Evolutionary conservation across 1,139 yeast species (phyloP).

Genomic region (Scheffersomyces quercinus): DNA sequence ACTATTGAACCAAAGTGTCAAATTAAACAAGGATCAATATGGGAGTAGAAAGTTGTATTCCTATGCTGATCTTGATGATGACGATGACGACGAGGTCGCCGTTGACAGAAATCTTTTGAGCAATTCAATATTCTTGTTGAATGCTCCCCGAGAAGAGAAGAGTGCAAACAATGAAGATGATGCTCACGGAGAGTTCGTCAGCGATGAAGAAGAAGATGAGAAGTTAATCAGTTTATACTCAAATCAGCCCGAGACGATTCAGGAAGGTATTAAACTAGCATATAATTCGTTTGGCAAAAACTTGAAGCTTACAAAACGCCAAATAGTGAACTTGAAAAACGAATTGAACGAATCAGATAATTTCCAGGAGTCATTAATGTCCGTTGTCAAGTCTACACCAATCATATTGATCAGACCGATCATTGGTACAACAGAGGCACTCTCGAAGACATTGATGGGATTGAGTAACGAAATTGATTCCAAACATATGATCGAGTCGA

Average conservation of each 20-base stretch:
- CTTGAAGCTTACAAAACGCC: slow-evolving; percentile 63
- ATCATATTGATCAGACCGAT: slow-evolving; percentile 79
- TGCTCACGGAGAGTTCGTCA: slow-evolving; percentile 13
- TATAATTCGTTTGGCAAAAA: slow-evolving; percentile 72
- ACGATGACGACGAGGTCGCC: slow-evolving; percentile 26
- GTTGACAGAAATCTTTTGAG: slow-evolving; percentile 9
- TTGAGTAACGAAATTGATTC: slow-evolving; percentile 81
- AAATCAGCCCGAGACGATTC: slow-evolving; percentile 72
- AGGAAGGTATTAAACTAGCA: slow-evolving; percentile 74
- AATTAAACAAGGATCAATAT: slow-evolving; percentile 20
- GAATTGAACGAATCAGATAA: slow-evolving; percentile 63
- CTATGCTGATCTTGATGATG: slow-evolving; percentile 29
- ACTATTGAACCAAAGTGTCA: slow-evolving; percentile 18
- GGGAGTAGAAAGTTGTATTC: slow-evolving; percentile 29
- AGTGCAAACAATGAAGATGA: slow-evolving; percentile 21
- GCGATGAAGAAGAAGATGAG: slow-evolving; percentile 31
- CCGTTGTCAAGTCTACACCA: slow-evolving; percentile 78
- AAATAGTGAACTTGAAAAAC: slow-evolving; percentile 58
- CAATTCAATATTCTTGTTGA: slow-evolving; percentile 13
- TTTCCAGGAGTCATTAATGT: slow-evolving; percentile 65
- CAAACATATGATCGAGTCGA: slow-evolving; percentile 38
- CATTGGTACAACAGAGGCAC: slow-evolving; percentile 91
- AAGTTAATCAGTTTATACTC: slow-evolving; percentile 75
- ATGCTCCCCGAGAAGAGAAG: slow-evolving; percentile 16
- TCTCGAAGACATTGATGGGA: slow-evolving; percentile 81